These are phyloP conservation scores for Exophiala dermatitidis DNA, from an alignment of 2,329 filamentous ascomycete species.

Conservation along the genomic window DNA sequence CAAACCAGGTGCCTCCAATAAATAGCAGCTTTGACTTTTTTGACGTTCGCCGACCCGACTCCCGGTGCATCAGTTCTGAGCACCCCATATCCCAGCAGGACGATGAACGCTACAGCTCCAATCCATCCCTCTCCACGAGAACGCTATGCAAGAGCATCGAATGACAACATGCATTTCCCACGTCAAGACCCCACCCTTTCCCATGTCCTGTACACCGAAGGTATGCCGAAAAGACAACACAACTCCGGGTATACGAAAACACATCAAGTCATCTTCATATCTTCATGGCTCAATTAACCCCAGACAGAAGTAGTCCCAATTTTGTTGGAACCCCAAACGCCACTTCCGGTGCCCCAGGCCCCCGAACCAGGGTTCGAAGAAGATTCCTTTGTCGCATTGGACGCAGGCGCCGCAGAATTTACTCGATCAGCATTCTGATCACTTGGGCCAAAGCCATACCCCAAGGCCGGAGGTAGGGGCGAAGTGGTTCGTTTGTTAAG, in stretches of 20 bases:
- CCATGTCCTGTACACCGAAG: constrained; percentile 22
- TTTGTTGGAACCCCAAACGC: constrained; percentile 75
- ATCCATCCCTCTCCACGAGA: constrained; percentile 2
- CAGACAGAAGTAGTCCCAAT: constrained; percentile 89
- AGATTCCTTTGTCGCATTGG: constrained; percentile 43
- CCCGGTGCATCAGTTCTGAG: constrained; percentile 1
- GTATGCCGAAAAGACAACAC: constrained; percentile 21
- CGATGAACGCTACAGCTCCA: constrained; percentile 6
- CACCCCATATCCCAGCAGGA: constrained; percentile 8
- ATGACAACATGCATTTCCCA: constrained; percentile 19
- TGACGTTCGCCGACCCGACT: constrained; percentile 7
- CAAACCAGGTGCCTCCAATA: not conserved
- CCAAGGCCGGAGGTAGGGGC: constrained; percentile 81
- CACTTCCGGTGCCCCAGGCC: constrained; percentile 72
- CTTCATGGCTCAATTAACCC: constrained; percentile 53
- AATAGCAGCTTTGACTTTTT: constrained; percentile 6
- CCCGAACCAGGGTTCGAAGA: constrained; percentile 42
- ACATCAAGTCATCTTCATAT: constrained; percentile 17
- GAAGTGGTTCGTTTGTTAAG: constrained; percentile 80
- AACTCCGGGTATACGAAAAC: constrained; percentile 21
- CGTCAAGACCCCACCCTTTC: constrained; percentile 9
- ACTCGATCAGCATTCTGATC: constrained; percentile 47
- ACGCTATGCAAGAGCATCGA: constrained; percentile 22
- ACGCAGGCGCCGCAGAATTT: constrained; percentile 53
- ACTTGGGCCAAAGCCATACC: constrained; percentile 45